These are phyloP conservation scores for Saccharomyces paradoxus DNA, from an alignment of 805 yeast genomes.

Conservation along the genomic window DNA sequence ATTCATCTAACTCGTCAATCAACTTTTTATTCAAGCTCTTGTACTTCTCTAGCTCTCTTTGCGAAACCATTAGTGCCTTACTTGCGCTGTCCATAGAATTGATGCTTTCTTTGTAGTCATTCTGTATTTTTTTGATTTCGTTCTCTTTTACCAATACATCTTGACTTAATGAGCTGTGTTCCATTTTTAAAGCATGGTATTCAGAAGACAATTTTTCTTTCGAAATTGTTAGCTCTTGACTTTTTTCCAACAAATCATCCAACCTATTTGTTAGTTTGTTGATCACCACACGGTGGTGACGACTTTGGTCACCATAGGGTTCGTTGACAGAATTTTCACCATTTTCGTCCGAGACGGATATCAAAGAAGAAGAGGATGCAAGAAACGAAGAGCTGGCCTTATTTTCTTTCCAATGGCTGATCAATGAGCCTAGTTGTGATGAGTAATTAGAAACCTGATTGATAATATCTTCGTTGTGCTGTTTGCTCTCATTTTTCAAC, in stretches of 20 bases:
- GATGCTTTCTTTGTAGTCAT: slow-evolving; percentile 62
- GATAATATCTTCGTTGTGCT: slow-evolving; percentile 27
- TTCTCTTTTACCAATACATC: slow-evolving; percentile 24
- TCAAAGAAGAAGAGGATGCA: background rate
- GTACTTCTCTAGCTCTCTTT: slow-evolving; percentile 58
- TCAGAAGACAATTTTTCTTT: slow-evolving; percentile 32
- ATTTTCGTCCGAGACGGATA: background rate
- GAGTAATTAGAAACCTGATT: slow-evolving; percentile 24
- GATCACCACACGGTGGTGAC: slow-evolving; percentile 28
- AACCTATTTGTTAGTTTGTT: slow-evolving; percentile 45
- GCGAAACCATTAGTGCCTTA: slow-evolving; percentile 64
- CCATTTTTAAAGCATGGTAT: slow-evolving; percentile 22
- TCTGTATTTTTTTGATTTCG: slow-evolving; percentile 43
- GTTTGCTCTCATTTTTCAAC: slow-evolving; percentile 33
- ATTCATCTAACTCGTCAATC: slow-evolving; percentile 59
- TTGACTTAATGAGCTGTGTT: slow-evolving; percentile 18
- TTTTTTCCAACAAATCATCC: slow-evolving; percentile 44
- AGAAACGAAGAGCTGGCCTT: slow-evolving; percentile 6
- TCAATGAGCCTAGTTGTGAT: slow-evolving; percentile 21
- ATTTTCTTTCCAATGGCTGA: slow-evolving; percentile 19
- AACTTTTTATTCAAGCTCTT: slow-evolving; percentile 49
- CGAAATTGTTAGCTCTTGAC: slow-evolving; percentile 35
- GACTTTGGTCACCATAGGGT: slow-evolving; percentile 1
- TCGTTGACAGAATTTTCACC: slow-evolving; percentile 11
- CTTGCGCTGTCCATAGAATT: slow-evolving; percentile 67